Base-by-base conservation (phyloP, 2,329 filamentous ascomycete genomes). In the Fusarium robinianum region DNA sequence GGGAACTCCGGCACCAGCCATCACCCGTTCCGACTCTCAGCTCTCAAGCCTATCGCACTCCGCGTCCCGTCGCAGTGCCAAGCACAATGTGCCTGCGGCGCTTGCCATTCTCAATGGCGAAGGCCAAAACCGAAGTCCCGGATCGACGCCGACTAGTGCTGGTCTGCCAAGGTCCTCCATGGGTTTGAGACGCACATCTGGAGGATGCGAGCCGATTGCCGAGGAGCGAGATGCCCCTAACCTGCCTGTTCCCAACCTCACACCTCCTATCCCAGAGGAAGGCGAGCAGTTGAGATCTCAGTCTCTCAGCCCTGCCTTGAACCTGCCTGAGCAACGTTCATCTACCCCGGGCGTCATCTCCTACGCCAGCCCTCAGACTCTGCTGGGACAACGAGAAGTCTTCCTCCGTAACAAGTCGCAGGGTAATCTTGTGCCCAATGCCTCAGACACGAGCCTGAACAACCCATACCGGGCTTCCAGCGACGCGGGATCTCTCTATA, bases 361-460 rank as follows among this genome's bases (percentile, higher is more conserved):
- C 0, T 77, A 75, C 49, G 63, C 69, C n/a, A 75, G 71, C 46
- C 75, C 76, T 0, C 75, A 80, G 53, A 82, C 78, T 5, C 69
- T 83, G 5, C 70, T 83, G 18, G 78, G 76, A 2, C 73, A 78
- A 62, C 73, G 79, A 9, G 79, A 83, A 24, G 69, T 73, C 63
- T 72, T 78, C 29, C 67, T 83, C 14, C 75, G 77, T 17, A 76
- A 67, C 57, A 80, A 77, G 54, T 76, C 77, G 2, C 68, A 75
- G 40, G 68, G 72, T 15, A 70, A 68, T 35, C 49, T 74, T 21
- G 41, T 68, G 9, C 48, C 45, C 18, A 62, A 30, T 39, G 53
- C 53, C 5, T 49, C 55, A 10, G 66, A 67, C 44, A 50, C 55
- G 45, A 60, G 50, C 48, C 46, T 59, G 22, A 54, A 62, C 16